These are phyloP conservation scores for Brassica balearica DNA, from an alignment of 441 rosid species.

Conservation along the genomic window DNA sequence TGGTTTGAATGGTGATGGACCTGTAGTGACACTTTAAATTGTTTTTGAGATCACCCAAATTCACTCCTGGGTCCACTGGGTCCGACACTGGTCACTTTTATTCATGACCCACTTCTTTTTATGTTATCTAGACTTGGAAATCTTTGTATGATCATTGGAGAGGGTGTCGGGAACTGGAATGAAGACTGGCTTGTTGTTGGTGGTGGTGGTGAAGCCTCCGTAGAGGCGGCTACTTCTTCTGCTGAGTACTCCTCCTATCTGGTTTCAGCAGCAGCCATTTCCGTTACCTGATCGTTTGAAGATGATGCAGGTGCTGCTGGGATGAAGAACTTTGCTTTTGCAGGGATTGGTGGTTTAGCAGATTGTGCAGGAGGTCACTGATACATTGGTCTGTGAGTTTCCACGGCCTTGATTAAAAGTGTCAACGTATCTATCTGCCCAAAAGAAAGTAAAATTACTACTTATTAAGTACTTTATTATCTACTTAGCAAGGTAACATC, in stretches of 20 bases:
- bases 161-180: constrained; percentile 48
- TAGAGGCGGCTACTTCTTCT: constrained; percentile 49
- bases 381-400: constrained; percentile 72
- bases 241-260: constrained; percentile 44
- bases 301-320: constrained; percentile 59
- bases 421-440: constrained; percentile 95
- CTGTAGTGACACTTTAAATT: too few relatives aligned
- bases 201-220: constrained; percentile 33
- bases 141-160: constrained; percentile 59
- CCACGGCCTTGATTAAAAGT: constrained; percentile 77
- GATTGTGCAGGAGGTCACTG: constrained; percentile 71
- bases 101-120: constrained; percentile 39
- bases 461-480: background rate
- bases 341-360: constrained; percentile 70
- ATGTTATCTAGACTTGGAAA: constrained; percentile 82
- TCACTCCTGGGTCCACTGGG: too few relatives aligned
- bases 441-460: background rate
- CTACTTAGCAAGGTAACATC: background rate
- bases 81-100: too few relatives aligned
- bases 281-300: constrained; percentile 54
- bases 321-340: constrained; percentile 82
- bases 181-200: constrained; percentile 26
- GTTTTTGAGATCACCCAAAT: too few relatives aligned
- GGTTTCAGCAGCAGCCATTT: constrained; percentile 56
- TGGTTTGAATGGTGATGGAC: constrained; percentile 45